These are phyloP conservation scores for Penicillium angulare DNA, from an alignment of 495 filamentous ascomycete species.

Conservation along the genomic window DNA sequence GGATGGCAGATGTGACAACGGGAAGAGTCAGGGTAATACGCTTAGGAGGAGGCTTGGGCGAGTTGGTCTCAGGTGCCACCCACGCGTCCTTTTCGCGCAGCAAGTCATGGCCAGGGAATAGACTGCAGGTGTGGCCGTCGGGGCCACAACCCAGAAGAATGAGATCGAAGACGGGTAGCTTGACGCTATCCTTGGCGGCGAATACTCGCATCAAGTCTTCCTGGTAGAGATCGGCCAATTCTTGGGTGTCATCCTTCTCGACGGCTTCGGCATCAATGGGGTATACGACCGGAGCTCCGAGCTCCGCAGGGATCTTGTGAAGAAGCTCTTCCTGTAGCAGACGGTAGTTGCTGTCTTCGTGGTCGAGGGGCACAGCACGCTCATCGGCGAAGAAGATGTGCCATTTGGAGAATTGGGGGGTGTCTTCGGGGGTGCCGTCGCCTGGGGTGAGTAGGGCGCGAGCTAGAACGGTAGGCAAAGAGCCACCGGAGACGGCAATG, in stretches of 20 bases:
- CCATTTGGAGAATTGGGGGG: constrained; percentile 80
- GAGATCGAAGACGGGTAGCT: constrained; percentile 91
- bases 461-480: constrained; percentile 83
- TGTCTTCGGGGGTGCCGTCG: constrained; percentile 56
- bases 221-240: constrained; percentile 92
- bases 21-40: constrained; percentile 90
- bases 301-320: constrained; percentile 71
- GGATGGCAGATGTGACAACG: constrained; percentile 78
- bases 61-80: constrained; percentile 87
- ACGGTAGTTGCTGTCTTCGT: constrained; percentile 90
- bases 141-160: constrained; percentile 90
- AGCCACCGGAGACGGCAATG: constrained; percentile 90
- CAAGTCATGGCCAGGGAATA: constrained; percentile 87
- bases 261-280: constrained; percentile 71
- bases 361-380: constrained; percentile 86
- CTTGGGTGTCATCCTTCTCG: constrained; percentile 80
- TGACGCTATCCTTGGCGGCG: constrained; percentile 81
- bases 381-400: constrained; percentile 99
- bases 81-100: constrained; percentile 87
- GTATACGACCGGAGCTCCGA: constrained; percentile 67
- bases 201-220: constrained; percentile 80
- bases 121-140: constrained; percentile 94
- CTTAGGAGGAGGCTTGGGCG: constrained; percentile 87
- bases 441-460: constrained; percentile 68
- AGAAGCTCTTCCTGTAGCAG: constrained; percentile 84